Conservation (phyloP, 208 protist genomes). For the Leishmania aethiopica region DNA sequence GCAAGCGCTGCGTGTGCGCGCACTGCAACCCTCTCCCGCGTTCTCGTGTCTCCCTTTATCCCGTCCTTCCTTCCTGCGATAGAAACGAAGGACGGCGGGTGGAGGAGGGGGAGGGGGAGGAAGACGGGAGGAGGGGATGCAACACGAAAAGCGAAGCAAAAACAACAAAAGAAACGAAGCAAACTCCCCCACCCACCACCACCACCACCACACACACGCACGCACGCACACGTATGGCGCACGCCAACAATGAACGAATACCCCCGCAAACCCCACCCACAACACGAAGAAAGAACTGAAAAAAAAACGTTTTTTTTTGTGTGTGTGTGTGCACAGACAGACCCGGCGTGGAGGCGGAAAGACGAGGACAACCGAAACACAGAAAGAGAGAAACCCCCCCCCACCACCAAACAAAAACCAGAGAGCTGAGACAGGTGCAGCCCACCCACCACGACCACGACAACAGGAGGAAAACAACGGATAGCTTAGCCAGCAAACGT, state of each 20-base stretch:
- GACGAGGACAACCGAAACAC: neutral
- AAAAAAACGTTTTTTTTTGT: no score
- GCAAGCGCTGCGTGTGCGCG: neutral
- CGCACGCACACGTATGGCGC: no score
- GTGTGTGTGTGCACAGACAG: no score
- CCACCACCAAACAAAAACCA: no score
- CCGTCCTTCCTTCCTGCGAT: neutral
- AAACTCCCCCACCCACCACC: no score
- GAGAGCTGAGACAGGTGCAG: neutral
- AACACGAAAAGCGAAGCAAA: neutral
- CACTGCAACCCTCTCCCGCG: neutral
- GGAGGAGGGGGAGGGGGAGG: neutral
- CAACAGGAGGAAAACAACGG: neutral
- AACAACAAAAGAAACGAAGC: neutral
- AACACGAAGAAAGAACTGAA: no score
- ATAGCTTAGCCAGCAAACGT: neutral
- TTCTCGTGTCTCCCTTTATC: neutral
- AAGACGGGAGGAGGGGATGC: neutral
- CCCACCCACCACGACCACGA: neutral
- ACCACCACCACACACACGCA: no score
- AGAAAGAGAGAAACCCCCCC: neutral
- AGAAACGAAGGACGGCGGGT: neutral
- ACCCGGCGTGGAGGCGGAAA: no score
- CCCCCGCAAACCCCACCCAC: no score
- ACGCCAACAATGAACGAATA: no score